These are phyloP conservation scores for Kwoniella heveanensis DNA, from an alignment of 768 basidiomycete species.

Conservation along the genomic window DNA sequence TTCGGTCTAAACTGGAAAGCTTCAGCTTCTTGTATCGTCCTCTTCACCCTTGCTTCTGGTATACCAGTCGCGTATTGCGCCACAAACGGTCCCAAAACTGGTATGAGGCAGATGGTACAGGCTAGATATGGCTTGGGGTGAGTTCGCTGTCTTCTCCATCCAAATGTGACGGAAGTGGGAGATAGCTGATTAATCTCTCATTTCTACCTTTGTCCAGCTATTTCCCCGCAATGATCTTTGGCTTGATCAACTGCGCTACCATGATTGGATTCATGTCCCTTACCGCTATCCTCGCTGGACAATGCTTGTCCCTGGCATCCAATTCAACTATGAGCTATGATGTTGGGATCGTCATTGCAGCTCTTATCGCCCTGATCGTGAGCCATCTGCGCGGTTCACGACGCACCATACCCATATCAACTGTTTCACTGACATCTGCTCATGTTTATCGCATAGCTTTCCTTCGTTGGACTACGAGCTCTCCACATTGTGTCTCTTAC, in stretches of 20 bases:
- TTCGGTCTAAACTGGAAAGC: conserved; percentile 36
- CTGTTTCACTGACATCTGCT: too few relatives aligned
- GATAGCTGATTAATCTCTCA: conserved; percentile 1
- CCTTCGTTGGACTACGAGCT: conserved; percentile 53
- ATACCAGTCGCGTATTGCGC: conserved; percentile 29
- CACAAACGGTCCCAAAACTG: conserved; percentile 66
- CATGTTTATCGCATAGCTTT: conserved; percentile 34
- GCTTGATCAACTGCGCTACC: conserved; percentile 63
- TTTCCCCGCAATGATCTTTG: conserved; percentile 54
- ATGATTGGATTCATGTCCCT: conserved; percentile 69
- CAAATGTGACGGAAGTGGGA: neutral
- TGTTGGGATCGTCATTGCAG: conserved; percentile 58
- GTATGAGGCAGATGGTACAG: conserved; percentile 78
- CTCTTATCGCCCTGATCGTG: conserved; percentile 51
- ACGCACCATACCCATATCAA: too few relatives aligned
- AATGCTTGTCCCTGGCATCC: conserved; percentile 66
- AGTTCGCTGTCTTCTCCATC: neutral
- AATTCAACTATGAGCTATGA: conserved; percentile 62
- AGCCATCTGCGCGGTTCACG: too few relatives aligned
- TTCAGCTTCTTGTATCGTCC: conserved; percentile 35
- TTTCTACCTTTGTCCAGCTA: too few relatives aligned
- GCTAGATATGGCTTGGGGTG: conserved; percentile 67
- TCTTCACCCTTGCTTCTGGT: conserved; percentile 33
- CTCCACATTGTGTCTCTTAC: conserved; percentile 51
- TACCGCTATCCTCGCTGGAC: conserved; percentile 70